Percentiles rank a stretch among this genome's conserved stretches.
These are phyloP conservation scores for Pichia sp. DNA, from an alignment of 1,139 yeast genomes.

Conservation along the genomic window DNA sequence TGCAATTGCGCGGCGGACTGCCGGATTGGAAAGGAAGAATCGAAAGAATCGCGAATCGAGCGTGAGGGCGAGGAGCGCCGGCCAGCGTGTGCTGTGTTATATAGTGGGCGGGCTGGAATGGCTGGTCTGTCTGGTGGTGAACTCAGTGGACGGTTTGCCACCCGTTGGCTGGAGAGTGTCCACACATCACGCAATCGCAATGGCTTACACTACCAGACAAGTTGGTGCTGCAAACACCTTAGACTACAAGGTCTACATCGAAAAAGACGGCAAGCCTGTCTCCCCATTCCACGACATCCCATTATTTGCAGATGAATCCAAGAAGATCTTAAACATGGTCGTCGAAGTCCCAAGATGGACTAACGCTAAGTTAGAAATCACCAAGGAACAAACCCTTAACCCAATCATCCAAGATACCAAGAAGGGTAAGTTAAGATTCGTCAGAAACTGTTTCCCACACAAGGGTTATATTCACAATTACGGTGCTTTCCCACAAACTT, in stretches of 20 bases:
- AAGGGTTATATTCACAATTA: constrained; percentile 90
- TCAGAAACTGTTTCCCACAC: constrained; percentile 82
- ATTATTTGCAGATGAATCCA: constrained; percentile 55
- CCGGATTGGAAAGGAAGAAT: too few relatives aligned
- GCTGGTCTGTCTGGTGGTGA: background rate
- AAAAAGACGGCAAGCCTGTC: constrained; percentile 58
- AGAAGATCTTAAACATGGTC: constrained; percentile 72
- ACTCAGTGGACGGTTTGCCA: background rate
- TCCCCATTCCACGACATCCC: constrained; percentile 80
- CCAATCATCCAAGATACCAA: constrained; percentile 85
- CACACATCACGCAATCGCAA: constrained; percentile 23
- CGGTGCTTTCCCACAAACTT: constrained; percentile 92
- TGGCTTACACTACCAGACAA: constrained; percentile 76
- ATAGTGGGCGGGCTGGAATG: background rate
- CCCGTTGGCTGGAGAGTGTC: too few relatives aligned
- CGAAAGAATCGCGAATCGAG: background rate
- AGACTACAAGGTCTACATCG: constrained; percentile 80
- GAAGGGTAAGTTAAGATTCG: constrained; percentile 78
- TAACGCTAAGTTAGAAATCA: constrained; percentile 82
- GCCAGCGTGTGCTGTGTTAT: background rate
- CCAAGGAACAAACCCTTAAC: constrained; percentile 58
- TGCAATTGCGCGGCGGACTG: too few relatives aligned
- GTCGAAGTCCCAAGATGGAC: constrained; percentile 92
- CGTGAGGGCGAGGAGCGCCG: background rate
- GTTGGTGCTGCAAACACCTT: constrained; percentile 88